These are phyloP conservation scores for Sphagnum tenellum DNA, from an alignment of 225 moss, liverwort and hornwort species.

Conservation along the genomic window DNA sequence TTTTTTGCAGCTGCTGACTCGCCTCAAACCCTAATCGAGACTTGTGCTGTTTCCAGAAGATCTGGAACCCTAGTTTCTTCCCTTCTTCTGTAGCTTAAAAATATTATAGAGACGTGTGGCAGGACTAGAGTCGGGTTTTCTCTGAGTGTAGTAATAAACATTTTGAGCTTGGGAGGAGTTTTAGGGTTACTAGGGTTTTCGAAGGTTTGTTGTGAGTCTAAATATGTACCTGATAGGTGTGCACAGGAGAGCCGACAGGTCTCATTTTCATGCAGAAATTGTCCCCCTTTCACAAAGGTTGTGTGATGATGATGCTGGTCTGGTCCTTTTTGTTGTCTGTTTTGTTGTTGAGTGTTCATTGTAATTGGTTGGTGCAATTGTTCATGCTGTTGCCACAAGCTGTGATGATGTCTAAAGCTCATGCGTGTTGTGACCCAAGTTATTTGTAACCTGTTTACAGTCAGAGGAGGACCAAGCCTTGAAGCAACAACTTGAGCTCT, in stretches of 20 bases:
- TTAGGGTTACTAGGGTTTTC: too few species aligned
- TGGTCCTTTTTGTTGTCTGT: not conserved
- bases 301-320: not conserved
- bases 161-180: too few species aligned
- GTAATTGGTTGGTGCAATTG: not conserved
- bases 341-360: too few species aligned
- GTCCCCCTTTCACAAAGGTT: not conserved
- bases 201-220: too few species aligned
- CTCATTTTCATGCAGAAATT: not conserved
- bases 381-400: not conserved
- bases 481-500: slow-evolving; percentile 97
- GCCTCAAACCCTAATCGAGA: not conserved
- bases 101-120: too few species aligned
- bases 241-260: too few species aligned
- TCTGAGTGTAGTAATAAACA: too few species aligned
- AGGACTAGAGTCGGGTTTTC: too few species aligned
- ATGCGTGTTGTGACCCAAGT: not conserved
- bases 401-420: not conserved
- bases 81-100: too few species aligned
- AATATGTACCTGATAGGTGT: too few species aligned
- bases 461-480: slow-evolving; percentile 72
- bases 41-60: not conserved
- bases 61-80: too few species aligned
- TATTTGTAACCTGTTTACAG: slow-evolving; percentile 12
- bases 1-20: not conserved